phyloP scores from a whole-genome alignment of 164 flowering plant species.

The Magnolia sinica region DNA sequence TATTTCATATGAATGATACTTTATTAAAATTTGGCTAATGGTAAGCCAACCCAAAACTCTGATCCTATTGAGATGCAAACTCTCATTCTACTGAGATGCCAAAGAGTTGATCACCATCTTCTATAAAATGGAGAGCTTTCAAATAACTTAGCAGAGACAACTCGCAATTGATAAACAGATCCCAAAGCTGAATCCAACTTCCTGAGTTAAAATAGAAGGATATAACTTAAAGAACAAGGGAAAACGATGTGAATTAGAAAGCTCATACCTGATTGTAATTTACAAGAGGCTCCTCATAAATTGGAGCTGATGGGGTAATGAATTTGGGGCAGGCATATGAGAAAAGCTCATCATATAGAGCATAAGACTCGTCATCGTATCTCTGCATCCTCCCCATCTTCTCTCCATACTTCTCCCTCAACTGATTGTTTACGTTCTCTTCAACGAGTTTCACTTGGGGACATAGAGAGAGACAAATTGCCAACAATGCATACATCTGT shows the following conservation, averaged over 20 bases:
- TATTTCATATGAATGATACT: neutral
- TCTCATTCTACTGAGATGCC: neutral
- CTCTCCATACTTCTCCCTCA: slow-evolving; percentile 96
- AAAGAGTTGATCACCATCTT: neutral
- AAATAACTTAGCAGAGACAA: neutral
- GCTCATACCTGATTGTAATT: slow-evolving; percentile 88
- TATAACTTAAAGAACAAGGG: neutral
- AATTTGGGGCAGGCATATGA: slow-evolving; percentile 99
- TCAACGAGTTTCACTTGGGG: slow-evolving; percentile 92
- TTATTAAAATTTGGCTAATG: neutral
- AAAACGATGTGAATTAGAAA: neutral
- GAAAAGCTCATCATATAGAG: slow-evolving; percentile 94
- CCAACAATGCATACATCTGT: slow-evolving; percentile 98
- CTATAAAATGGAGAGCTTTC: neutral
- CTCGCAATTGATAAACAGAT: neutral
- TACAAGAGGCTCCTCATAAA: slow-evolving; percentile 88
- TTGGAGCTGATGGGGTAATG: slow-evolving; percentile 89
- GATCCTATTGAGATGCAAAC: neutral
- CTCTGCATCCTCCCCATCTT: slow-evolving; percentile 95
- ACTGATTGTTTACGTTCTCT: slow-evolving; percentile 82
- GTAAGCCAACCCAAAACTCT: neutral
- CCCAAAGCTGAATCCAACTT: neutral
- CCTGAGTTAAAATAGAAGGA: neutral
- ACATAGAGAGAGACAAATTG: slow-evolving; percentile 79
- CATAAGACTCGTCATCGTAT: slow-evolving; percentile 89